Evolutionary conservation across 2,329 filamentous ascomycete species (phyloP).

Genomic region (Penicillium italicum): DNA sequence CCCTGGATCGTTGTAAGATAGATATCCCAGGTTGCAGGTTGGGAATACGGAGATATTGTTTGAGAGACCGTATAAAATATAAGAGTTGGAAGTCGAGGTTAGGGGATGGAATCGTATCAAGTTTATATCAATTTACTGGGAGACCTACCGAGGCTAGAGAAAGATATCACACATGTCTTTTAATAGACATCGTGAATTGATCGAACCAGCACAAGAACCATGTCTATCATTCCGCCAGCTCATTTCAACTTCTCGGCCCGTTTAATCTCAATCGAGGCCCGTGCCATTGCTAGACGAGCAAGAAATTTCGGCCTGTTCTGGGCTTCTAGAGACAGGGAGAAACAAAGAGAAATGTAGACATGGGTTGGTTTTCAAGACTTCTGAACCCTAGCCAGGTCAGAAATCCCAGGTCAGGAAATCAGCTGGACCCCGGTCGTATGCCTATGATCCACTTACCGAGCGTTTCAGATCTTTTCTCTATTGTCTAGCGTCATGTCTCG

Average conservation of each 20-base stretch:
- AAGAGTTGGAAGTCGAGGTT: not conserved
- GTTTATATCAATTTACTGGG: not conserved
- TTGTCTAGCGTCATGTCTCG: conserved; percentile 11
- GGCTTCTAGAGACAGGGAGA: not conserved
- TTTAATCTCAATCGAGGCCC: conserved; percentile 4
- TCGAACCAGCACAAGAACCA: not conserved
- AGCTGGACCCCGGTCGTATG: not conserved
- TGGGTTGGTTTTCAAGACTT: conserved; percentile 14
- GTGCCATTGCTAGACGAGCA: not conserved
- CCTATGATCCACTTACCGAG: conserved; percentile 20
- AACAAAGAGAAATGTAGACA: conserved; percentile 6
- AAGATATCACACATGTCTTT: not conserved
- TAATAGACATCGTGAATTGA: not conserved
- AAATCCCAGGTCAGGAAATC: conserved; percentile 14
- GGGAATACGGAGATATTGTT: conserved; percentile 1
- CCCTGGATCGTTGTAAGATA: not conserved
- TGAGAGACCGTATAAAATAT: conserved; percentile 4
- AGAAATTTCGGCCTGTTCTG: not conserved
- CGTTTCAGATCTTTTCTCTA: conserved; percentile 19
- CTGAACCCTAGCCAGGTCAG: conserved; percentile 18
- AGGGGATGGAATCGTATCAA: not conserved
- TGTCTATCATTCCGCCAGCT: conserved; percentile 9
- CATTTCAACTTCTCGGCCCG: conserved; percentile 8
- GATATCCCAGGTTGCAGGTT: not conserved
- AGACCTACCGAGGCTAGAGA: not conserved